Percentiles rank a stretch among this genome's conserved stretches.
phyloP scores from a whole-genome alignment of 2,329 filamentous ascomycete genomes.

The Ceratocystis harringtonii region DNA sequence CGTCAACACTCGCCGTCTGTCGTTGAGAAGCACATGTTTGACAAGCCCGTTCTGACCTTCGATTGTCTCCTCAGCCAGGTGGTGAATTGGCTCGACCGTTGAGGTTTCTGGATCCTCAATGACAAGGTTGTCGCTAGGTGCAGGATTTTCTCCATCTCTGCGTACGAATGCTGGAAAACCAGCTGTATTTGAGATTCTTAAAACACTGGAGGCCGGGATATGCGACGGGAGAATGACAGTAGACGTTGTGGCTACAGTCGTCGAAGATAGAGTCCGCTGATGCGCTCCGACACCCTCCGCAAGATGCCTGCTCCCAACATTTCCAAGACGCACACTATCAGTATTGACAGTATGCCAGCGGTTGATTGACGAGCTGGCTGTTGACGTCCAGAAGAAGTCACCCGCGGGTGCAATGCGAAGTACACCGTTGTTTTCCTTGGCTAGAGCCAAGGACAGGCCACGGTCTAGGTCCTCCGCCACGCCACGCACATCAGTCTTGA shows the following conservation, averaged over 20 bases:
- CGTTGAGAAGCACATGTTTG: slow-evolving; percentile 83
- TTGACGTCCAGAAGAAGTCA: slow-evolving; percentile 79
- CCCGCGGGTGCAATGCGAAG: slow-evolving; percentile 52
- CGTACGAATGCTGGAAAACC: slow-evolving; percentile 49
- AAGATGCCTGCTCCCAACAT: background rate
- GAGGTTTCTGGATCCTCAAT: slow-evolving; percentile 21
- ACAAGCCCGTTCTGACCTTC: slow-evolving; percentile 91
- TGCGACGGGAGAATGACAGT: slow-evolving; percentile 32
- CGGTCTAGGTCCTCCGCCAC: slow-evolving; percentile 58
- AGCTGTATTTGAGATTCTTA: slow-evolving; percentile 74
- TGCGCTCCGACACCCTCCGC: background rate
- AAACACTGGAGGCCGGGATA: slow-evolving; percentile 62
- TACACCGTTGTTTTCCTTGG: slow-evolving; percentile 79
- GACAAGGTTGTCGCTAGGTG: slow-evolving; percentile 32
- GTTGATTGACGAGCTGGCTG: slow-evolving; percentile 80
- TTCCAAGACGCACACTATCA: slow-evolving; percentile 50
- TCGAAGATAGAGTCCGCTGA: slow-evolving; percentile 10
- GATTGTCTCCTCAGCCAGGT: slow-evolving; percentile 63
- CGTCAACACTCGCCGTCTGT: slow-evolving; percentile 75
- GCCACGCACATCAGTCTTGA: slow-evolving; percentile 79
- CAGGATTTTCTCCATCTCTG: slow-evolving; percentile 33
- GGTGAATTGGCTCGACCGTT: slow-evolving; percentile 45
- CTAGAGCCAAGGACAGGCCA: slow-evolving; percentile 76
- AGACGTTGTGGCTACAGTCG: slow-evolving; percentile 26
- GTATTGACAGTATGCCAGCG: slow-evolving; percentile 81